phyloP scores from a whole-genome alignment of 441 rosid genomes.

The Eutrema salsugineum region DNA sequence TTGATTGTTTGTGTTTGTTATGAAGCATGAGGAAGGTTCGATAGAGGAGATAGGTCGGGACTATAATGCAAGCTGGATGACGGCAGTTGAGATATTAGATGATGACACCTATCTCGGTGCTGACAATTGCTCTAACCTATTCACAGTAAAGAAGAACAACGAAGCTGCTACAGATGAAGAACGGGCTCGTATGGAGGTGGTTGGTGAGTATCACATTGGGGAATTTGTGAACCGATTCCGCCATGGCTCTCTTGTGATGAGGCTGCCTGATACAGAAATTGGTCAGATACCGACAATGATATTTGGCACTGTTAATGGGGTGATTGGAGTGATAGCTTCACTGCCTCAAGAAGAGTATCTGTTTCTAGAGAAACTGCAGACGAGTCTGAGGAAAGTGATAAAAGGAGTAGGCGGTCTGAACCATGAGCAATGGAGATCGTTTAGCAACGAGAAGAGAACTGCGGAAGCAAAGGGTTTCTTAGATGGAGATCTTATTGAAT shows the following conservation, averaged over 20 bases:
- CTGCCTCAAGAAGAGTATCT: conserved; percentile 75
- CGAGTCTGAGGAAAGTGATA: conserved; percentile 77
- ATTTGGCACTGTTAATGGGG: conserved; percentile 85
- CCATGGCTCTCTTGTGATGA: conserved; percentile 94
- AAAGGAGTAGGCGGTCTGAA: conserved; percentile 91
- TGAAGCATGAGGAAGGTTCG: conserved; percentile 90
- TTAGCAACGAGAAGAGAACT: conserved; percentile 84
- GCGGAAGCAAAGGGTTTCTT: conserved; percentile 73
- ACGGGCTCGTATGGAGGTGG: conserved; percentile 79
- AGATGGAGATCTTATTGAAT: conserved; percentile 91
- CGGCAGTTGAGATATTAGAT: conserved; percentile 91
- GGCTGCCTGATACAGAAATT: conserved; percentile 81
- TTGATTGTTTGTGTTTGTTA: conserved; percentile 13
- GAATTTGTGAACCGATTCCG: conserved; percentile 82
- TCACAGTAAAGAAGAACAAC: conserved; percentile 78
- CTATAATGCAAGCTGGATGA: conserved; percentile 88
- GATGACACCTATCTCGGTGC: conserved; percentile 88
- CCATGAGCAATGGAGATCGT: conserved; percentile 97
- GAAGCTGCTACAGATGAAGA: conserved; percentile 94
- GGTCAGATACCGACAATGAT: conserved; percentile 83
- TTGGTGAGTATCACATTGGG: conserved; percentile 92
- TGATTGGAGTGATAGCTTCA: conserved; percentile 94
- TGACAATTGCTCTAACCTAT: conserved; percentile 75
- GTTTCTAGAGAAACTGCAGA: conserved; percentile 82
- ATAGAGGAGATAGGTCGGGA: conserved; percentile 92